Evolutionary conservation across 768 basidiomycete species (phyloP).

Genomic region (Pisolithus orientalis): DNA sequence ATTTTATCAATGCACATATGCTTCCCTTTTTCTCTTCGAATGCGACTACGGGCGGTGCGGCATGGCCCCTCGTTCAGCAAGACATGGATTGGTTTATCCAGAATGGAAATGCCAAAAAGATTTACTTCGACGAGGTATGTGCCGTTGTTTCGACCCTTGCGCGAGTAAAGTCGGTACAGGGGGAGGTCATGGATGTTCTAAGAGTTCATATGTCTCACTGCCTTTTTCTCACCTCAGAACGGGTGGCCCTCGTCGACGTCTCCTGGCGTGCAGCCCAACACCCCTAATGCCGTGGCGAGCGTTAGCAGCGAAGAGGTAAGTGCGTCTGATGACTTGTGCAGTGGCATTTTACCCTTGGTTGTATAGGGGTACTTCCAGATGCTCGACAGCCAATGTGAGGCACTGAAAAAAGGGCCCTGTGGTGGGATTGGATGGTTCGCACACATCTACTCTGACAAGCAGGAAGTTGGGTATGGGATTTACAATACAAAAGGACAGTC

Average conservation of each 20-base stretch:
- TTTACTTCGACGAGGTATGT: conserved; percentile 63
- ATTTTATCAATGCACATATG: conserved; percentile 64
- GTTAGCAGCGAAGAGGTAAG: conserved; percentile 55
- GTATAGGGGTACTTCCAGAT: conserved; percentile 54
- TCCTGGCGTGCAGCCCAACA: conserved; percentile 59
- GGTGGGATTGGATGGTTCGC: conserved; percentile 81
- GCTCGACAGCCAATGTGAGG: conserved; percentile 56
- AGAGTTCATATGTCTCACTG: not conserved
- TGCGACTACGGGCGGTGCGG: conserved; percentile 38
- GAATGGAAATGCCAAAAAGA: conserved; percentile 65
- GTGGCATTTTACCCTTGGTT: not conserved
- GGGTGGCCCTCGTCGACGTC: conserved; percentile 73
- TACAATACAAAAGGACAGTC: conserved; percentile 40
- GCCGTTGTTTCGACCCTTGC: not conserved
- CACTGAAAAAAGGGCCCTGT: conserved; percentile 50
- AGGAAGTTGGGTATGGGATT: conserved; percentile 67
- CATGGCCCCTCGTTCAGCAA: conserved; percentile 55
- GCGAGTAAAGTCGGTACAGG: not conserved
- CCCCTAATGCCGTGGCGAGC: conserved; percentile 51
- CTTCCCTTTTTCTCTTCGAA: conserved; percentile 53
- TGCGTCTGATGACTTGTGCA: not conserved
- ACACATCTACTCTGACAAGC: conserved; percentile 66
- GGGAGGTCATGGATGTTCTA: no score
- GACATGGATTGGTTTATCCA: conserved; percentile 66
- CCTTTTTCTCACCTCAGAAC: conserved; percentile 38